A percentile compares a stretch with the other conserved stretches of the same genome.
Conservation (phyloP, 129 eudicot genomes). For the Tagetes erecta region DNA sequence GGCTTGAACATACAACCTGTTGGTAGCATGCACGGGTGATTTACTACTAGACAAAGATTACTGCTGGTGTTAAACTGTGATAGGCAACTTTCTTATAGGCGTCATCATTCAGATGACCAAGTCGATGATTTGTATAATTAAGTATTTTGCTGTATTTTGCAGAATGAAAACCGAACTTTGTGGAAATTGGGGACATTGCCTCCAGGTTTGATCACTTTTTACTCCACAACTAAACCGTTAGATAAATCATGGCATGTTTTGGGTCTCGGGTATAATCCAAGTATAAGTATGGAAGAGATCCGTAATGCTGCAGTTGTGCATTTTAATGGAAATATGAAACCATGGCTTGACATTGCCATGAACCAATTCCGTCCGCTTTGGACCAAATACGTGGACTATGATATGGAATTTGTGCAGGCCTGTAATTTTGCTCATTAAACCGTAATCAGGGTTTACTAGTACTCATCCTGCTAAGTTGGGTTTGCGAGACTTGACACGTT, state of each 20-base stretch:
- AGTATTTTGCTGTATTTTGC: conserved; percentile 10
- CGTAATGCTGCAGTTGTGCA: conserved; percentile 61
- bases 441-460: neutral
- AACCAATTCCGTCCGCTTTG: conserved; percentile 10
- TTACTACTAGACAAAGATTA: neutral
- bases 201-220: conserved; percentile 60
- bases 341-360: conserved; percentile 49
- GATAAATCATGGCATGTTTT: conserved; percentile 71
- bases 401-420: conserved; percentile 19
- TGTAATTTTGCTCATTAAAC: conserved; percentile 15
- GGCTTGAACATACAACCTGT: neutral
- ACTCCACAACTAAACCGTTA: conserved; percentile 52
- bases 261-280: conserved; percentile 69
- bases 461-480: neutral
- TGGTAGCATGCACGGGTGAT: neutral
- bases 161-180: conserved; percentile 66
- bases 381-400: conserved; percentile 18
- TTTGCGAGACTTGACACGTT: conserved; percentile 3
- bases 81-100: neutral
- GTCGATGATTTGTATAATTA: neutral
- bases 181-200: conserved; percentile 67
- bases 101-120: neutral
- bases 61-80: neutral
- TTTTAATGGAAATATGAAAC: conserved; percentile 61
- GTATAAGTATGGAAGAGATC: conserved; percentile 57